Base-by-base conservation (phyloP, 352 stramenopile species). In the Phytophthora cactorum region DNA sequence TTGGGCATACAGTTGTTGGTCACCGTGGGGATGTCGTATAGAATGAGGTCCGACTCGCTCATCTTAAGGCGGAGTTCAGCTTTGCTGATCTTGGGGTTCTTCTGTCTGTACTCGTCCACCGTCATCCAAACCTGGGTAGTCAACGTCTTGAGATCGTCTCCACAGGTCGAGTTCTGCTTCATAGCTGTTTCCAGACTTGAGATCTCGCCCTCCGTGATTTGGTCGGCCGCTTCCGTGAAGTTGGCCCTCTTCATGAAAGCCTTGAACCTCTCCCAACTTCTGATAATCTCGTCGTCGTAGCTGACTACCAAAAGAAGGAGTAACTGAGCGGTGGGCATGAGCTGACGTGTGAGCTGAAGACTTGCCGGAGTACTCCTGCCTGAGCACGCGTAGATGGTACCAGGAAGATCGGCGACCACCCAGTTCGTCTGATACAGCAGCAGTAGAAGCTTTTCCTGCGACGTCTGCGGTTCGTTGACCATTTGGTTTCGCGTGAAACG, bases 361-460 rank as follows among this genome's bases (percentile, higher is more conserved):
- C 27, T 58, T 0, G 55, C 5, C 2, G 72, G 72, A 1, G 68
- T 56, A 8, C 59, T 59, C 17, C 78, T 59, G 3, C 79, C 79
- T 10, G 79, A 46, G 41, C 83, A 90, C 6, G 69, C 77, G 14
- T 75, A 67, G 28, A 89, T 82, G 0, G 78, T 78, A 25, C 70
- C 58, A 0, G 83, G 83, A 5, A 90, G 52, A 58, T 91, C 83
- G 34, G 65, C 71, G 10, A 88, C 62, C 3, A 78, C 78, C 8
- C 79, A 75, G 68, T 89, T 78, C 46, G 79, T 81, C 64, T 91
- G 84, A 62, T 69, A 72, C 11, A 91, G 47, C 38, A 88, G n/a
- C 43, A 74, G 61, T 52, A 79, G 10, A 25, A 90, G 49, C 59
- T 90, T 79, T 10, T 78, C 68, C 34, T 82, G 66, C 4, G 82